Evolutionary conservation across 352 stramenopile genomes (phyloP), one percentile per base, ranked within the genome.

Genomic region (Phytophthora lateralis): DNA sequence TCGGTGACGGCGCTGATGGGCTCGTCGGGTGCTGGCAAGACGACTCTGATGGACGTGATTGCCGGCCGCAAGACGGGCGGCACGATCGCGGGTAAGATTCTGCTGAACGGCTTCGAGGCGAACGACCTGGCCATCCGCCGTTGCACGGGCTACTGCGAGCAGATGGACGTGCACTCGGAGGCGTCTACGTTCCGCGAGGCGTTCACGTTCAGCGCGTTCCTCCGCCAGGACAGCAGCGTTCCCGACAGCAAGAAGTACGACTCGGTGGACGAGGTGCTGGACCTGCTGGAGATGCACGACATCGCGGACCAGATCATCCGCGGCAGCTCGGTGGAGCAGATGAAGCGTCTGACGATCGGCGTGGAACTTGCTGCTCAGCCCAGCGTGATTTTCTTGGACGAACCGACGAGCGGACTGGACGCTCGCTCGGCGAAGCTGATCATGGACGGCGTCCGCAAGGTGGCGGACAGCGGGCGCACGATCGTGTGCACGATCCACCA

Each of bases 401-500:
- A 84, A n/a, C 85, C 86, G 1, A 96, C 80, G n/a, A 84, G 63
- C 44, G 89, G 89, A 11, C 51, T 97, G 4, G 14, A 30, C 6
- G 26, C 26, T 30, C 26, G 26, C 26, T 30, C 26, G 6, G 89
- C 91, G 9, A 79, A 93, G 46, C 68, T 89, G 43, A 62, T 97
- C 12, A 88, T 96, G 52, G 71, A 88, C 29, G 73, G 92, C 0
- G 69, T 96, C 18, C 84, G 90, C 46, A 90, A 92, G 49, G 75
- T 96, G 47, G 85, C 88, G 10, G 51, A 55, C 43, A 77, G 71
- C 29, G 85, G 87, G 11, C 60, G 75, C 10, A 90, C 78, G 15
- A 80, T 97, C 17, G 64, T 96, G 1, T 95, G 91, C 48, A 97
- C 88, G 34, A 97, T 97, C 69, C 91, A 97, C 69, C 89, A 97